Evolutionary conservation across 139 green algal genomes (phyloP), one percentile per base, ranked within the genome.

Genomic region (Ostreobium quekettii): DNA sequence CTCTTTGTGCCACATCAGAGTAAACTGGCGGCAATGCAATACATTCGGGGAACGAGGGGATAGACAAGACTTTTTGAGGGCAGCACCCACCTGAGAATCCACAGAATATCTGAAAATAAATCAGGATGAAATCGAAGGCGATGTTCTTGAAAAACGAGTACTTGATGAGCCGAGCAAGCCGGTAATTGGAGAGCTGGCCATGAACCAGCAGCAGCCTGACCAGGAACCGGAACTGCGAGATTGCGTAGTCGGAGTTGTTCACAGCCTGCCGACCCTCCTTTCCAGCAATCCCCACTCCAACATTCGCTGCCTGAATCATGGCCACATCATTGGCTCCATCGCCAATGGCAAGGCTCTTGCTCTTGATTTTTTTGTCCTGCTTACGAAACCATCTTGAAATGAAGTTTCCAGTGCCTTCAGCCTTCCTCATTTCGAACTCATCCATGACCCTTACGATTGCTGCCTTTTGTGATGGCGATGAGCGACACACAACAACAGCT

Each of bases 261-360:
- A 91, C 84, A 4, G 90, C 90, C 72, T 93, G 86, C 32, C 89
- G 85, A n/a, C 90, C 90, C 76, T 96, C 90, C 70, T 90, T 83
- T 35, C 90, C 90, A 53, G 78, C 87, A 76, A 96, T 93, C 58
- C 90, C 90, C 1, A 96, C 78, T 4, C 90, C 90, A 19, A 96
- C 84, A 78, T 96, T 81, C 8, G 90, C 70, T 15, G 60, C 60
- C 26, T 73, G 80, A 47, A 90, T 88, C 90, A 96, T 96, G 59
- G 85, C 86, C 46, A 96, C 90, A 71, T 96, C 90, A 66, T 96
- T 96, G 57, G 90, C 90, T 47, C 89, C 89, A 75, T 96, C 89
- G 2, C 89, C 89, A 42, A 96, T 95, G 64, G 74, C 77, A 48
- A 96, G 83, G 77, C 90, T 94, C 30, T 91, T 87, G 33, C 72